Base-by-base conservation (phyloP, 192 early-diverging fungal species). In the Dissophora ornata region DNA sequence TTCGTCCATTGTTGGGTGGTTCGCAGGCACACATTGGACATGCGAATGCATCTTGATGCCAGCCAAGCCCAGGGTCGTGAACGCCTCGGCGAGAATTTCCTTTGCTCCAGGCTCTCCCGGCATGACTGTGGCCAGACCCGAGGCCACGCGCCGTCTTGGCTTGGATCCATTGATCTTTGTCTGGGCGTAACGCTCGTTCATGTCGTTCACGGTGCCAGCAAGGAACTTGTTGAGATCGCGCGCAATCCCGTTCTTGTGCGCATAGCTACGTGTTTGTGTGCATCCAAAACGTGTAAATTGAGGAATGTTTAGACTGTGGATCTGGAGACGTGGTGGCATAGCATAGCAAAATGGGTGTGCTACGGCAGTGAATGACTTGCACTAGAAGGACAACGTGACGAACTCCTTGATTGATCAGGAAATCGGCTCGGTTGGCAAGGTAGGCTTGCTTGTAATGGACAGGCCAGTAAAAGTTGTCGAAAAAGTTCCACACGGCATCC, bases 31-130 rank as follows among this genome's bases (percentile, higher is more conserved):
- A 34, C 57, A 66, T 26, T 81, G 80, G 11, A 81, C 80, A 53
- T 81, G 80, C 13, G 80, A 79, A 26, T 81, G 80, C 80, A 81
- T 68, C 38, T 81, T 81, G 30, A 81, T 74, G 4, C 80, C 80
- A 3, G 68, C 45, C 18, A 81, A 33, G 10, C 62, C 57, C 4
- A 64, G 34, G 3, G 62, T 79, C 4, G 56, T 71, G 25, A 79
- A 79, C 0, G 78, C 80, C 44, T 81, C 80, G 18, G 60, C 56
- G 15, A 81, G 34, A 18, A 81, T 79, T 2, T 56, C 66, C 11
- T 38, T 57, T 3, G 75, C 80, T 2, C 58, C 75, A 0, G 60
- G 67, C 42, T 81, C 80, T 0, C 80, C 80, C 2, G 80, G 80
- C 74, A 79, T 79, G 29, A 81, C 80, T 1, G 80, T 81, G 8